Evolutionary conservation across 2,329 filamentous ascomycete genomes (phyloP).

Genomic region (Pseudopithomyces maydicus): DNA sequence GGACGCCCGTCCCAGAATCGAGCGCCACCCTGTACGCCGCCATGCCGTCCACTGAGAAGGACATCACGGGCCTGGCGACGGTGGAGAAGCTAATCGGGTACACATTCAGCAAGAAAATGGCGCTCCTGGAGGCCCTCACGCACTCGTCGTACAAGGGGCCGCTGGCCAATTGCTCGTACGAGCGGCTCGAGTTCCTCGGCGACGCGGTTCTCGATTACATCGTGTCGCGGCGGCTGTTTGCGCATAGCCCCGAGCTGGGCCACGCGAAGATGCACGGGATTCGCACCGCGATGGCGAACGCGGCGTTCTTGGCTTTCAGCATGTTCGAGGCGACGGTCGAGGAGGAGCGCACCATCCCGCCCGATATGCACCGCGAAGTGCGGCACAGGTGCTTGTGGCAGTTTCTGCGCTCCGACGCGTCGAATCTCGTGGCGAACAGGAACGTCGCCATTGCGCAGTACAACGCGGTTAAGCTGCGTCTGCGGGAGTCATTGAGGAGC

Average conservation of each 20-base stretch:
- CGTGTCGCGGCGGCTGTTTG: conserved; percentile 67
- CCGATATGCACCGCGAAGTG: conserved; percentile 34
- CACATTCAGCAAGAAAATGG: conserved; percentile 65
- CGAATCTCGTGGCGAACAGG: conserved; percentile 56
- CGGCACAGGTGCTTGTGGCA: conserved; percentile 62
- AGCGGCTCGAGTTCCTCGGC: conserved; percentile 86
- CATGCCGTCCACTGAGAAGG: conserved; percentile 14
- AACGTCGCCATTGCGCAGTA: conserved; percentile 54
- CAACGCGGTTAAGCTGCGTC: conserved; percentile 50
- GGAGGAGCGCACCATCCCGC: background rate
- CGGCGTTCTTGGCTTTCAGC: conserved; percentile 77
- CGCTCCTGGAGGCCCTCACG: conserved; percentile 81
- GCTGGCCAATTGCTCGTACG: conserved; percentile 59
- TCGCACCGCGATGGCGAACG: conserved; percentile 78
- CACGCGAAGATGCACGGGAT: conserved; percentile 74
- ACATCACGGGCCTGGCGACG: conserved; percentile 28
- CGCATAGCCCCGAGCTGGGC: conserved; percentile 52
- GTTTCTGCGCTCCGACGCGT: conserved; percentile 67
- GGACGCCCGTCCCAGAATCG: conserved; percentile 29
- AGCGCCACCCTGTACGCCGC: conserved; percentile 33
- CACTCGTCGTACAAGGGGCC: conserved; percentile 65
- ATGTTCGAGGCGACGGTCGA: conserved; percentile 61
- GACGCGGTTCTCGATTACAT: conserved; percentile 84
- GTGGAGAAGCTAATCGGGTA: conserved; percentile 74
- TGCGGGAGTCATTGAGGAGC: conserved; percentile 58